A percentile compares a stretch with the other conserved stretches of the same genome.
Evolutionary conservation across 163 green algal genomes (phyloP).

Genomic region (Scenedesmus sp.): DNA sequence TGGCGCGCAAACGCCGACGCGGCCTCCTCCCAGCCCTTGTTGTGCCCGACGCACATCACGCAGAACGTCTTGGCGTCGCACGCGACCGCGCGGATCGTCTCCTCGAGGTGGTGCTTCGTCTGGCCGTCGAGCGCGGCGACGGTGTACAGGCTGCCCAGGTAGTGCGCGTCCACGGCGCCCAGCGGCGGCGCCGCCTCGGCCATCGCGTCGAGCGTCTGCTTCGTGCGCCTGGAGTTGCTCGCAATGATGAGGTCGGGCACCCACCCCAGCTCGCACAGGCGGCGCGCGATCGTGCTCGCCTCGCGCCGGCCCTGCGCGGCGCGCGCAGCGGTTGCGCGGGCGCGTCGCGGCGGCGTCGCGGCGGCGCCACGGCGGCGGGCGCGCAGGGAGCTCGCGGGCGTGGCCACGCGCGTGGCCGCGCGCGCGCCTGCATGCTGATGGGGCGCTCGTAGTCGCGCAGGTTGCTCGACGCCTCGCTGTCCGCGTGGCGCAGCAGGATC

Average conservation of each 20-base stretch:
- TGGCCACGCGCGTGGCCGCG: too few species aligned
- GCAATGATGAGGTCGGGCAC: constrained; percentile 72
- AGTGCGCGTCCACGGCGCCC: constrained; percentile 51
- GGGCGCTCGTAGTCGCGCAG: constrained; percentile 71
- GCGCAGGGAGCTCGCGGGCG: too few species aligned
- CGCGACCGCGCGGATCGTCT: constrained; percentile 59
- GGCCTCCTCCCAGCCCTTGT: constrained; percentile 77
- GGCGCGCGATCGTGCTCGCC: constrained; percentile 50
- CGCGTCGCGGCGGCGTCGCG: too few species aligned
- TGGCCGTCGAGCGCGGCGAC: constrained; percentile 78
- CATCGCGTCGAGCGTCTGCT: constrained; percentile 80
- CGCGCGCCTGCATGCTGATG: too few species aligned
- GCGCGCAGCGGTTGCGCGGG: too few species aligned
- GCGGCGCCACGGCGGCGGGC: too few species aligned
- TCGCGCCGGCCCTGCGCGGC: constrained; percentile 47
- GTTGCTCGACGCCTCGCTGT: constrained; percentile 44
- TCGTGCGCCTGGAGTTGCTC: constrained; percentile 71
- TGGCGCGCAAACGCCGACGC: constrained; percentile 64
- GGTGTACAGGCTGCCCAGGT: constrained; percentile 75
- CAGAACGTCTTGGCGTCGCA: constrained; percentile 45
- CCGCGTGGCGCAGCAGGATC: constrained; percentile 71
- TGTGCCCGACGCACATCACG: constrained; percentile 69
- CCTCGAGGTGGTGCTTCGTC: constrained; percentile 59
- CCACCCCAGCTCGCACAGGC: constrained; percentile 63
- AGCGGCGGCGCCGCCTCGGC: constrained; percentile 27